A percentile compares a stretch with the other conserved stretches of the same genome.
Evolutionary conservation across 257 asterid genomes (phyloP).

Genomic region (Scutellaria barbata): DNA sequence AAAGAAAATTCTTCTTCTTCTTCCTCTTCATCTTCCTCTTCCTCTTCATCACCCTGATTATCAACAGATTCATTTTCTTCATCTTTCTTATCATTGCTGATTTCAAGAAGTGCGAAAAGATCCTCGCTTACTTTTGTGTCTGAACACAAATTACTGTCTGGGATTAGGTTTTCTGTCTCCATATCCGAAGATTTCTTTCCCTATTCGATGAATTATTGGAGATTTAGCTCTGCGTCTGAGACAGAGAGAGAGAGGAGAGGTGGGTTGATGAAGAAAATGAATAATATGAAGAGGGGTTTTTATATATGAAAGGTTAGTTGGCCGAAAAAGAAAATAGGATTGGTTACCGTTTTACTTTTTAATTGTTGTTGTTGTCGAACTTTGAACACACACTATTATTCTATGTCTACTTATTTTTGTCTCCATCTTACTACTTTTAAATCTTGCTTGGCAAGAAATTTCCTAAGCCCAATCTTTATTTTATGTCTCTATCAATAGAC

Average conservation of each 20-base stretch:
- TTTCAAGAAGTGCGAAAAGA: conserved; percentile 33
- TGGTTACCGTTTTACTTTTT: conserved; percentile 17
- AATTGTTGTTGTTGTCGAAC: conserved; percentile 32
- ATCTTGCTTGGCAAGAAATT: conserved; percentile 28
- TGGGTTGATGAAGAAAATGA: conserved; percentile 26
- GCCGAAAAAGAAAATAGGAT: conserved; percentile 26
- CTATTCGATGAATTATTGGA: not conserved
- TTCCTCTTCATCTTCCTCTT: conserved; percentile 31
- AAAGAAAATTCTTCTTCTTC: conserved; percentile 75
- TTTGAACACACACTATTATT: conserved; percentile 38
- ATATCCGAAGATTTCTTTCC: conserved; percentile 29
- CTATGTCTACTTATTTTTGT: conserved; percentile 26
- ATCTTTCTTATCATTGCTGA: conserved; percentile 15
- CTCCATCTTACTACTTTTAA: conserved; percentile 21
- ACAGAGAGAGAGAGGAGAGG: conserved; percentile 25
- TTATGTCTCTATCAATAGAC: no score
- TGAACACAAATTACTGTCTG: conserved; percentile 9
- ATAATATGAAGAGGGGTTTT: conserved; percentile 28
- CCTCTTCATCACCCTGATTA: conserved; percentile 20
- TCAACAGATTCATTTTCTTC: conserved; percentile 30
- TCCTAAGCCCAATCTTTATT: not conserved
- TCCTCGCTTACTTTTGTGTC: conserved; percentile 35
- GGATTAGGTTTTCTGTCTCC: conserved; percentile 33
- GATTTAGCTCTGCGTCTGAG: not conserved
- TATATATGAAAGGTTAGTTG: conserved; percentile 35